Conservation (phyloP, 2,329 filamentous ascomycete genomes). For the Trichophyton schoenleinii region DNA sequence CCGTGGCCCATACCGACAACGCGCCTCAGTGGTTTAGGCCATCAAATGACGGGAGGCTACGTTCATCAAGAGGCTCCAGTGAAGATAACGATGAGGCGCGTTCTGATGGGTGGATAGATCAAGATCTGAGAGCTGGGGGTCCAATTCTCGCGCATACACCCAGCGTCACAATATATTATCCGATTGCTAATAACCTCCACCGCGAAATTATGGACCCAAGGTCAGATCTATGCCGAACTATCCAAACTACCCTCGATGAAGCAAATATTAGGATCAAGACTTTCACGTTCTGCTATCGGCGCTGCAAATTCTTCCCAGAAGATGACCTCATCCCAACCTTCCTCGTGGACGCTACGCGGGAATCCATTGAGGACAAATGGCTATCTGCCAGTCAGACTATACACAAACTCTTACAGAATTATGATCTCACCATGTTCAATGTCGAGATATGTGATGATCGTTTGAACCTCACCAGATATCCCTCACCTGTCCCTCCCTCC, state of each 20-base stretch:
- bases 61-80: not conserved
- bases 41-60: not conserved
- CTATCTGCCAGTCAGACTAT: too few relatives aligned
- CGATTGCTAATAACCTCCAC: not conserved
- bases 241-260: not conserved
- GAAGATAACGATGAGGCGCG: not conserved
- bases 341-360: too few relatives aligned
- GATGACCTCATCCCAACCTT: too few relatives aligned
- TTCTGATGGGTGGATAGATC: not conserved
- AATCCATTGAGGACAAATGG: too few relatives aligned
- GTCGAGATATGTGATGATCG: too few relatives aligned
- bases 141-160: not conserved
- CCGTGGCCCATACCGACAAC: not conserved
- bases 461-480: too few relatives aligned
- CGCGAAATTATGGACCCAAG: not conserved
- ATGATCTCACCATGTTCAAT: too few relatives aligned
- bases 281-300: too few relatives aligned
- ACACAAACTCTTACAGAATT: too few relatives aligned
- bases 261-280: not conserved
- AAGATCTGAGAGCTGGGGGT: not conserved
- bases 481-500: too few relatives aligned
- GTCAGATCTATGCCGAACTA: not conserved
- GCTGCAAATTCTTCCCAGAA: too few relatives aligned
- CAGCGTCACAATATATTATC: not conserved
- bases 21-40: not conserved